Evolutionary conservation across 352 stramenopile genomes (phyloP), one percentile per base, ranked within the genome.

Genomic region (Pythium aphanidermatum): DNA sequence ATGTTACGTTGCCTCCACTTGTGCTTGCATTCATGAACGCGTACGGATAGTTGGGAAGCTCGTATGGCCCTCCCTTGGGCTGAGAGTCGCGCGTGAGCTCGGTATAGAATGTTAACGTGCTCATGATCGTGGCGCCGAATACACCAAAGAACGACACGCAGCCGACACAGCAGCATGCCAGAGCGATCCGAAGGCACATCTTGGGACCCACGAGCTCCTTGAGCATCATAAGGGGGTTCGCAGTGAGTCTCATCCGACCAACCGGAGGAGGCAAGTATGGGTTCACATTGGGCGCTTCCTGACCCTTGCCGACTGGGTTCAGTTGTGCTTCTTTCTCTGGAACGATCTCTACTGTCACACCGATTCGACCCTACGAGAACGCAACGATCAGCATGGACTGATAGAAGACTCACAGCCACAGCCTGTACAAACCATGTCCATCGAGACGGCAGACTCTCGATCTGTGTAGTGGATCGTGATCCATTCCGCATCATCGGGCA

Each of bases 231-330:
- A 96, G 58, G 2, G 87, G 87, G 46, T 96, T 96, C 3, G 80
- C 68, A 0, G 70, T 80, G 17, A 92, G 60, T 3, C 83, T 73
- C 45, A 97, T 77, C 6, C 91, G 63, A 6, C 91, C 90, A 11
- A 91, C 80, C 1, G 89, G 83, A 23, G 78, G 82, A 14, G 90
- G 86, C 14, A 96, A 46, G 57, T 95, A 95, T 16, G 91, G 91
- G 30, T 96, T 95, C 29, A 83, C 63, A 56, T 97, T 97, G 10
- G 91, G 91, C 0, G 90, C 60, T 7, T 72, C 74, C 25, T 89
- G 77, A 1, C 86, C 91, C 28, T 71, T 78, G 21, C 90, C 91
- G 3, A 90, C 85, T 0, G 70, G 70, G 47, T 86, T 83, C 10
- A 67, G 55, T 6, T 70, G 30, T 0, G 85, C 86, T 41, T 95